Evolutionary conservation across 331 rosid species (phyloP), one percentile per base, ranked within the genome.

Genomic region (Cydonia oblonga): DNA sequence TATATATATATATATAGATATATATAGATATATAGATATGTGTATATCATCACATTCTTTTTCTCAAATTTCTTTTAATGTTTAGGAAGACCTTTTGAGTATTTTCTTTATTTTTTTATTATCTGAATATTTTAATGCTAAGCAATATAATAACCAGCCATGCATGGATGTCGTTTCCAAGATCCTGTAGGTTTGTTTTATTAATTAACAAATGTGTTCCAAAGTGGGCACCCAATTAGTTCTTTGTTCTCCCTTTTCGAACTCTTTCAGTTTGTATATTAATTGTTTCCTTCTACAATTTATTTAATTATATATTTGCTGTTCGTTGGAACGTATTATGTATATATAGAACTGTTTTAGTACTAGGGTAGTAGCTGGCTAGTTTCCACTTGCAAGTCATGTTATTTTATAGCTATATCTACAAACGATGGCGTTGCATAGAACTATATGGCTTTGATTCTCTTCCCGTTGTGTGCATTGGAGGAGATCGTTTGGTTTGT

Each of bases 101-200:
- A 29, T 35, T 52, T 28, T 29, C 9, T 66, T 61, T 24, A 19
- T n/a, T 24, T 14, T 14, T 54, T 66, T 1, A 15, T 68, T 44
- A 9, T 8, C 22, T 14, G 44, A 10, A 53, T 3, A 53, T 42
- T 26, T 66, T 12, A 40, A 61, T 30, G 18, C n/a, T n/a, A n/a
- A n/a, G n/a, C 19, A 29, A 18, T 19, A 33, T 64, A 49, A 18
- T 64, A 19, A 40, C 23, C 13, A 16, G 66, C 74, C 83, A 75
- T 86, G 88, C 84, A 84, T 68, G 81, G 51, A 20, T n/a, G 33
- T 35, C 9, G 69, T 76, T 60, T 75, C 69, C 57, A 62, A 33
- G 71, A 72, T 76, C 60, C 26, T 29, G 56, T 66, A 61, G 73
- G 64, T 63, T 64, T 58, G 25, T 61, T 59, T 60, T 25, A 15